A percentile compares a stretch with the other conserved stretches of the same genome.
Evolutionary conservation across 177 flowering plant species (phyloP).

Genomic region (Telopea speciosissima): DNA sequence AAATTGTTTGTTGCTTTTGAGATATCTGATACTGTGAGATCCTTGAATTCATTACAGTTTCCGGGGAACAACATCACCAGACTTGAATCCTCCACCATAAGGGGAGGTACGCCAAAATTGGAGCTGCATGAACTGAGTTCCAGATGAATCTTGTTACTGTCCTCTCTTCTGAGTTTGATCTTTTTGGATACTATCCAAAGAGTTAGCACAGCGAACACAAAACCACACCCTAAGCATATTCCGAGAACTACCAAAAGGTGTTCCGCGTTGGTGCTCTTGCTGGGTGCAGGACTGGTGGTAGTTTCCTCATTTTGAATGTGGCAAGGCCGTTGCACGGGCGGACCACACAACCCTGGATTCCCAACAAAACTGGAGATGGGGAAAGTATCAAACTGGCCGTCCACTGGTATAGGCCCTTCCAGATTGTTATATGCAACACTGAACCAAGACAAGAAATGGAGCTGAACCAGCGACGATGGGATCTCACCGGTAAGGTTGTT

Average conservation of each 20-base stretch:
- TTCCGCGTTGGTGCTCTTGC: constrained; percentile 22
- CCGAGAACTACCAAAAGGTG: constrained; percentile 39
- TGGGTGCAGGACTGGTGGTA: constrained; percentile 4
- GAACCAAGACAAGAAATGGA: constrained; percentile 53
- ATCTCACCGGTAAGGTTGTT: constrained; percentile 52
- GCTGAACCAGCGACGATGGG: constrained; percentile 42
- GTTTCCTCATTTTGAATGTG: constrained; percentile 3
- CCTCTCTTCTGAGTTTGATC: not conserved
- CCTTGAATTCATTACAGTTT: not conserved
- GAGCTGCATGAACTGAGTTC: not conserved
- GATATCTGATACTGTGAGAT: not conserved
- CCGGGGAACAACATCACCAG: not conserved
- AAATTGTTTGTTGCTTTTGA: not conserved
- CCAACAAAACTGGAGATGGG: constrained; percentile 41
- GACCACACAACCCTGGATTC: constrained; percentile 56
- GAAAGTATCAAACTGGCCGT: constrained; percentile 66
- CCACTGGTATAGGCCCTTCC: constrained; percentile 49
- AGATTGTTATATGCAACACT: constrained; percentile 56
- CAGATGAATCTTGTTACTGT: not conserved
- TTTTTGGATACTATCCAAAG: constrained; percentile 18
- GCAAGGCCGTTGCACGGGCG: constrained; percentile 29
- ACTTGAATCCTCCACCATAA: not conserved
- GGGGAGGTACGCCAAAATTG: not conserved
- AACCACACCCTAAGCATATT: constrained; percentile 31
- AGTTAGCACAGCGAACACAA: constrained; percentile 28